Base-by-base conservation (phyloP, 1,139 yeast genomes). In the Wickerhamiella pararugosa region DNA sequence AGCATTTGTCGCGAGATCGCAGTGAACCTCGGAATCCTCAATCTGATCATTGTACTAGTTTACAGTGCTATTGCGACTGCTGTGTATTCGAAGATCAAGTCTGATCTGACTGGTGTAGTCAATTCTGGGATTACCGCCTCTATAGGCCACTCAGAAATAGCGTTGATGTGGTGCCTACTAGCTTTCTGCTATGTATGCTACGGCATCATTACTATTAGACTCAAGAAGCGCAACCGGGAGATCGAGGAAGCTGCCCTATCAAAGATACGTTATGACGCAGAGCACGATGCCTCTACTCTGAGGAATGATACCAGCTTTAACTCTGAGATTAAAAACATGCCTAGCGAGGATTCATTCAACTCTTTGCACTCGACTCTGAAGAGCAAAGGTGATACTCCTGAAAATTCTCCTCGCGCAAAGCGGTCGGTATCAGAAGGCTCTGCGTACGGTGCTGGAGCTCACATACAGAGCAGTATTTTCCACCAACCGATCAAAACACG, bases 11-110 rank as follows among this genome's bases (percentile, higher is more conserved):
- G 41, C 21, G 41, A 38, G 25, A 59, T 0, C 86, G 96, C 37
- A 5, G 38, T 34, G 5, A 34, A 34, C 29, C 29, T 35, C 27
- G 40, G 40, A 15, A 25, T 34, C 21, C 11, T 34, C n/a, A 34
- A 31, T 25, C 10, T 11, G 48, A 50, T 1, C 83, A 84, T 0
- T 55, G 55, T 9, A 78, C 77, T 1, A 63, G 29, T 28, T 15
- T 32, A 10, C 25, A 21, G 32, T 8, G 25, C 29, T 5, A 29
- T 38, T 21, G 41, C 29, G 8, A 38, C 41, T 5, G 34, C 34
- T 8, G 41, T 33, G 3, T 15, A 15, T 4, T 32, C 36, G 10
- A 38, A 38, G 11, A 28, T 38, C 32, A 38, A 38, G 15, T 6
- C 9, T 5, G 30, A 32, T 11, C 15, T 26, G n/a, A 15, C 32